Conservation (phyloP, 345 rosid genomes). For the Carallia pectinifolia region DNA sequence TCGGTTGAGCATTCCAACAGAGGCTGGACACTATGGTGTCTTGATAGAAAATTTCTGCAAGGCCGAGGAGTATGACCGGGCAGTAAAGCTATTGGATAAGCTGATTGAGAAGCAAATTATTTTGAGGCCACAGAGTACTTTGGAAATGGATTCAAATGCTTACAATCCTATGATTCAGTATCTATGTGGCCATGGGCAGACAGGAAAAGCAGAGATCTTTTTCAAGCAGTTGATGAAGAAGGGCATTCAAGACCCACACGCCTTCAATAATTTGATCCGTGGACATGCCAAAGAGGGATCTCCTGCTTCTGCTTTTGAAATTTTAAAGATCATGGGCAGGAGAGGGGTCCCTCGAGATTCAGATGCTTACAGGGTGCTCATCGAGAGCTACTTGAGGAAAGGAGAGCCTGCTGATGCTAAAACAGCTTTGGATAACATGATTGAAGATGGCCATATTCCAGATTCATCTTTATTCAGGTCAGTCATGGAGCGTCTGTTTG, state of each 20-base stretch:
- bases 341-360: conserved; percentile 70
- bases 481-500: conserved; percentile 84
- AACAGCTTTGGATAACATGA: conserved; percentile 78
- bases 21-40: conserved; percentile 84
- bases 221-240: conserved; percentile 86
- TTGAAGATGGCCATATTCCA: conserved; percentile 74
- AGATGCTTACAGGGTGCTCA: conserved; percentile 65
- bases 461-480: conserved; percentile 66
- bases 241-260: conserved; percentile 66
- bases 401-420: conserved; percentile 94
- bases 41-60: conserved; percentile 74
- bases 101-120: conserved; percentile 75
- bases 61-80: conserved; percentile 58
- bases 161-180: conserved; percentile 67
- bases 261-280: conserved; percentile 65
- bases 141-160: conserved; percentile 60
- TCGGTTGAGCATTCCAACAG: conserved; percentile 66
- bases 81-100: conserved; percentile 67
- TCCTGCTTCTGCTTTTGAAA: conserved; percentile 75
- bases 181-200: conserved; percentile 67
- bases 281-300: conserved; percentile 87
- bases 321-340: conserved; percentile 78
- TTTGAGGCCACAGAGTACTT: conserved; percentile 63
- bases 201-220: conserved; percentile 75
- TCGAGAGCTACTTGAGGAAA: conserved; percentile 84